phyloP scores from a whole-genome alignment of 2,329 filamentous ascomycete genomes.

The Colletotrichum cuscutae region DNA sequence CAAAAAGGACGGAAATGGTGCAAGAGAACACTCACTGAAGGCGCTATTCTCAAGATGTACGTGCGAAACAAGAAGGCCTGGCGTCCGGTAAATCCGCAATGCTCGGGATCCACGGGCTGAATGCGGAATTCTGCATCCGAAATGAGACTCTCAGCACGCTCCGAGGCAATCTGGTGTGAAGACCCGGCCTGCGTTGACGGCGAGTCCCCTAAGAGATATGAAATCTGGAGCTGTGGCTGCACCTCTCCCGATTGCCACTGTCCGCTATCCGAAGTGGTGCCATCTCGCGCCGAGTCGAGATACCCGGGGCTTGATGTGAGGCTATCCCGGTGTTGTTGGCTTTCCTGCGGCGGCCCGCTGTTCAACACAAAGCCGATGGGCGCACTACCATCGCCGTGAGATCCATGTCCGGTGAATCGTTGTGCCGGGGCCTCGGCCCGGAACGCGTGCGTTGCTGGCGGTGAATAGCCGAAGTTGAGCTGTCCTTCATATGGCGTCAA shows the following conservation, averaged over 20 bases:
- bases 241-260: conserved; percentile 8
- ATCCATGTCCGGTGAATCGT: conserved; percentile 22
- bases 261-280: not conserved
- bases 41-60: conserved; percentile 27
- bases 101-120: not conserved
- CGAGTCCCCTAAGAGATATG: conserved; percentile 20
- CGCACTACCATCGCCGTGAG: conserved; percentile 20
- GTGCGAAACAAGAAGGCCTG: conserved; percentile 28
- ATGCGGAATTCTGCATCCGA: not conserved
- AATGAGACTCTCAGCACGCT: not conserved
- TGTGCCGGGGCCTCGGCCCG: conserved; percentile 6
- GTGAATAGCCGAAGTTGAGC: conserved; percentile 1
- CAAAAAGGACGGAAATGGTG: too few species aligned
- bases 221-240: conserved; percentile 24
- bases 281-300: conserved; percentile 5
- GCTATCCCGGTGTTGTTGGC: not conserved
- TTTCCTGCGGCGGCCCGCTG: conserved; percentile 2
- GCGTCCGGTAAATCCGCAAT: conserved; percentile 20
- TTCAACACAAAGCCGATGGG: conserved; percentile 29
- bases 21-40: conserved; percentile 1
- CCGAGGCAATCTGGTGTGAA: not conserved
- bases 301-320: not conserved
- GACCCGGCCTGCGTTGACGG: conserved; percentile 12
- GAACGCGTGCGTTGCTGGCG: not conserved
- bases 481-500: not conserved